Conservation (phyloP, 176 grass and related monocot species). For the Lolium multiflorum region DNA sequence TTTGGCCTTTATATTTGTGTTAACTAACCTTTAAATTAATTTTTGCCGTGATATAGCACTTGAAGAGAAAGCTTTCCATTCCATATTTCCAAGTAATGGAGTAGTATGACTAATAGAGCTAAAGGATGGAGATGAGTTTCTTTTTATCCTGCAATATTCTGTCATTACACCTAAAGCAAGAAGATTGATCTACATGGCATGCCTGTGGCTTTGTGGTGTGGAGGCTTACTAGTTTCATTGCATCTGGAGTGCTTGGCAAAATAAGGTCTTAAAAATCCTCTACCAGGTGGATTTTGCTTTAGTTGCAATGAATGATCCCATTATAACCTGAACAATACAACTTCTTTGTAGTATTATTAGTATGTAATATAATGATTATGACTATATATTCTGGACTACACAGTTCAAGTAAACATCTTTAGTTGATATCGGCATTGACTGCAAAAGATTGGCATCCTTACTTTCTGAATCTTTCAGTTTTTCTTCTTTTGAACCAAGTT, state of each 20-base stretch:
- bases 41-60: background rate
- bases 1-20: conserved; percentile 16
- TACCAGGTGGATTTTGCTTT: conserved; percentile 4
- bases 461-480: background rate
- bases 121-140: background rate
- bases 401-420: conserved; percentile 9
- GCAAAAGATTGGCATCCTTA: conserved; percentile 18
- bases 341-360: background rate
- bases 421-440: background rate
- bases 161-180: conserved; percentile 4
- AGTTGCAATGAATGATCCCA: background rate
- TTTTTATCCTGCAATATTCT: background rate
- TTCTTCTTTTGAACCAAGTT: conserved; percentile 20
- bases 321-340: background rate
- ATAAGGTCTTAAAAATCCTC: background rate
- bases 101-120: conserved; percentile 3
- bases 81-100: background rate
- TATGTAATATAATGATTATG: conserved; percentile 15
- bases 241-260: background rate
- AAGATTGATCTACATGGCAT: background rate
- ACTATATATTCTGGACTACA: conserved; percentile 10
- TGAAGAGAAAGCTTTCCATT: background rate
- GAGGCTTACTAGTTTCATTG: conserved; percentile 14
- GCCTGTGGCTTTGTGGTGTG: background rate
- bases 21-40: background rate